Conservation (phyloP, 805 yeast species). For the Hanseniaspora valbyensis region DNA sequence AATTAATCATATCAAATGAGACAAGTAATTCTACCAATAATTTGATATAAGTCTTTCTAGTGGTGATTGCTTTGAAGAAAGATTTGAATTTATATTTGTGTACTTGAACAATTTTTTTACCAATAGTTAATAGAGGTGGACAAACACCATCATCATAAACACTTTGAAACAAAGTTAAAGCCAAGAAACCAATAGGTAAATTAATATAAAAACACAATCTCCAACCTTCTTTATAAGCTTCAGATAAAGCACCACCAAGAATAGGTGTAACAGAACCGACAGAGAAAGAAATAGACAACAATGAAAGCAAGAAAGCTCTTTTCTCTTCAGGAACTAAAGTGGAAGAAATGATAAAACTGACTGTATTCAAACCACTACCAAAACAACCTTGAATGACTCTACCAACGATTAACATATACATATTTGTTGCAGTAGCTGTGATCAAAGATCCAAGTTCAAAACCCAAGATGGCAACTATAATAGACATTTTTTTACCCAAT, state of each 20-base stretch:
- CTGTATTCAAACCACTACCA: slow-evolving; percentile 54
- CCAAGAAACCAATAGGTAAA: slow-evolving; percentile 50
- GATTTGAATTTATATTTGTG: slow-evolving; percentile 1
- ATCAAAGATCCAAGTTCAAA: slow-evolving; percentile 56
- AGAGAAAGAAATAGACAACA: slow-evolving; percentile 20
- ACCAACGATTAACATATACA: slow-evolving; percentile 58
- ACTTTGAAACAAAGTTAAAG: slow-evolving; percentile 17
- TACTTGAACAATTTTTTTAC: neutral
- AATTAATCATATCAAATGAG: slow-evolving; percentile 23
- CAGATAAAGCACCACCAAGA: slow-evolving; percentile 54
- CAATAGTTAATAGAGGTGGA: neutral
- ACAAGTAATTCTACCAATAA: slow-evolving; percentile 16
- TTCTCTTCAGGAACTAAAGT: slow-evolving; percentile 22
- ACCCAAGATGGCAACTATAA: slow-evolving; percentile 39
- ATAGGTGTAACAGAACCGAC: slow-evolving; percentile 22
- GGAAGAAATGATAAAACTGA: slow-evolving; percentile 45
- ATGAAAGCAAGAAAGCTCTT: slow-evolving; percentile 23
- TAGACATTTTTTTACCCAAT: slow-evolving; percentile 44
- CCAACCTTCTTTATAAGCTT: slow-evolving; percentile 48
- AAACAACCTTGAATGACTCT: slow-evolving; percentile 63
- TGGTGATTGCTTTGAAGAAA: neutral
- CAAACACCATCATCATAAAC: slow-evolving; percentile 9
- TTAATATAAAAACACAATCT: slow-evolving; percentile 68
- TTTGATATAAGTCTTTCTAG: neutral
- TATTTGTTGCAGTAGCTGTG: slow-evolving; percentile 42